Evolutionary conservation across 2,329 filamentous ascomycete genomes (phyloP), one percentile per base, ranked within the genome.

Genomic region (Zasmidium citrigriseum): DNA sequence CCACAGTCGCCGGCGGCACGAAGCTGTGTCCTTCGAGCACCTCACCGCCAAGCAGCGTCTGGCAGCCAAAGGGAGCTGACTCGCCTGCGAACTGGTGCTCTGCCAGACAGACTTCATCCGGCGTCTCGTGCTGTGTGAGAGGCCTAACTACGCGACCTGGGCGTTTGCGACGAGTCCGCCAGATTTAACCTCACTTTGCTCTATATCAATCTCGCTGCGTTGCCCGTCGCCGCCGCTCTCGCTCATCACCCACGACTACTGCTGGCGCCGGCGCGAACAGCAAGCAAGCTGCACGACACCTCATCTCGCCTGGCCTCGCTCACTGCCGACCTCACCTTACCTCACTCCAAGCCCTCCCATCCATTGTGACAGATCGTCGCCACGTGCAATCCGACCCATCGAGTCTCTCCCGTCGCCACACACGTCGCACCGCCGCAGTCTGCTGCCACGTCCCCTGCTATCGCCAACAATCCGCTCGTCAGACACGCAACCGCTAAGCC

Each of bases 401-500:
- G 34, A 41, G 34, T 41, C 34, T n/a, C 4, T 9, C 4, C 14
- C 12, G 4, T 16, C 34, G 34, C 34, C 34, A 41, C 34, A n/a
- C n/a, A 41, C 34, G 34, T 41, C 34, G 34, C 34, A 41, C 34
- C 34, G 34, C 34, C 34, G 34, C 34, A 41, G 4, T 16, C 12
- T 41, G n/a, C 16, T 11, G 34, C 14, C 34, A 41, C 34, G 34
- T 41, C 5, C 34, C 34, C 34, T 41, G 34, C 34, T n/a, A 16
- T 41, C 34, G 34, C 34, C 34, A 41, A 41, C 34, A 41, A 41
- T 41, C 34, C 34, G 34, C 34, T 41, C 34, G 34, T 41, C 38
- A 22, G 48, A 25, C 54, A 51, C 54, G 54, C 54, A 38, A 38
- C 38, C 46, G 54, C 54, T 57, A 27, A 57, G 54, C 54, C 47